Evolutionary conservation across 2,329 filamentous ascomycete species (phyloP).

Genomic region (Lecanicillium sp.): DNA sequence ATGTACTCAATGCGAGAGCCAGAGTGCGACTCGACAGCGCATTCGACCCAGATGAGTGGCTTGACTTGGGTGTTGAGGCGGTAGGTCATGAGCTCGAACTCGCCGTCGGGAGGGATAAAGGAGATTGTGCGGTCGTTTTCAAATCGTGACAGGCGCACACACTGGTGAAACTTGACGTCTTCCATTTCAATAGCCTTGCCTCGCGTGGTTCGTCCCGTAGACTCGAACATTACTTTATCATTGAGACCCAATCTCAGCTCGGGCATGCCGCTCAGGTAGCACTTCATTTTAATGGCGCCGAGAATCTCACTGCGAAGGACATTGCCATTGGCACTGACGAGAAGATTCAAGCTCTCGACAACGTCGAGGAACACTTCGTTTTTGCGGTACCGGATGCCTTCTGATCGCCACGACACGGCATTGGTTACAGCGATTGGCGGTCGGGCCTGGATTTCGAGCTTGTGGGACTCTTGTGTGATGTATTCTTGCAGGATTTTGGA

Average conservation of each 20-base stretch:
- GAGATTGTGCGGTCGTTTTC: slow-evolving; percentile 98
- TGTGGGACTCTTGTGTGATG: slow-evolving; percentile 98
- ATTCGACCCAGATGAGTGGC: slow-evolving; percentile 97
- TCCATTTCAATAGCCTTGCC: slow-evolving; percentile 99
- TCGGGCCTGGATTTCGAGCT: slow-evolving; percentile 90
- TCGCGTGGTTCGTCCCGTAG: slow-evolving; percentile 83
- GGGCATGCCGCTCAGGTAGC: slow-evolving; percentile 96
- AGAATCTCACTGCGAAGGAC: slow-evolving; percentile 94
- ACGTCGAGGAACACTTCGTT: slow-evolving; percentile 99
- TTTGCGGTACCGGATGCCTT: slow-evolving; percentile 96
- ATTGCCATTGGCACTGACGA: slow-evolving; percentile 90
- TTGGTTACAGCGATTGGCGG: slow-evolving; percentile 98
- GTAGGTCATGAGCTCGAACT: slow-evolving; percentile 99
- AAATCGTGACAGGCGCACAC: slow-evolving; percentile 88
- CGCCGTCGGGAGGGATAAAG: slow-evolving; percentile 96
- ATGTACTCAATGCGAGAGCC: slow-evolving; percentile 97
- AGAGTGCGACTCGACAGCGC: slow-evolving; percentile 91
- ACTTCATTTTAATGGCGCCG: slow-evolving; percentile 99
- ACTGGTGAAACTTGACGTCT: slow-evolving; percentile 99
- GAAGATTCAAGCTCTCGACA: slow-evolving; percentile 89
- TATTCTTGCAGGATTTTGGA: slow-evolving; percentile 98
- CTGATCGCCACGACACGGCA: slow-evolving; percentile 93
- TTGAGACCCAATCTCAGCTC: slow-evolving; percentile 90
- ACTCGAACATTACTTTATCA: slow-evolving; percentile 99
- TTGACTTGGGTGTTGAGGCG: slow-evolving; percentile 98